These are phyloP conservation scores for Populus hybrid DNA, from an alignment of 441 rosid genomes.

Conservation along the genomic window DNA sequence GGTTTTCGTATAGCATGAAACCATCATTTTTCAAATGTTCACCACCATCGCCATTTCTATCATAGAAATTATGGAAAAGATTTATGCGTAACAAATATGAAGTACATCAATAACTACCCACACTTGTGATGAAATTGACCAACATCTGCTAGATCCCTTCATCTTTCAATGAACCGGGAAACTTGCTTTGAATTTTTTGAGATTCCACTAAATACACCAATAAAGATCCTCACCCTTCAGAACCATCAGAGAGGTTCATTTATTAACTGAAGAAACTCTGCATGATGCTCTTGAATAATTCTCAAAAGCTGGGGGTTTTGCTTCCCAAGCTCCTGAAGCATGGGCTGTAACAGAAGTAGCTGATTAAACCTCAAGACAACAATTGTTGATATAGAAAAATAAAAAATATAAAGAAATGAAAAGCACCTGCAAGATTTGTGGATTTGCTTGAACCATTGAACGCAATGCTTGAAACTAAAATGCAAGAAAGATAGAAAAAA, in stretches of 20 bases:
- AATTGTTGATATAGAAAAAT: not conserved
- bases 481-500: conserved; percentile 8
- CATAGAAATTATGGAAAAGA: not conserved
- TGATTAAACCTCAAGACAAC: not conserved
- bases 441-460: conserved; percentile 94
- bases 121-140: not conserved
- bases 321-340: conserved; percentile 83
- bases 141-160: not conserved
- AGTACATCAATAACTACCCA: not conserved
- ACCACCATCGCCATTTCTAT: not conserved
- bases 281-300: conserved; percentile 74
- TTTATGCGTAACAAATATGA: not conserved
- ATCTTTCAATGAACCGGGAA: not conserved
- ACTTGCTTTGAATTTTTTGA: not conserved
- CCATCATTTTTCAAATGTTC: not conserved
- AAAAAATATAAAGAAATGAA: not conserved
- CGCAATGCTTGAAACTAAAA: conserved; percentile 87
- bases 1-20: not conserved
- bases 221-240: conserved; percentile 50
- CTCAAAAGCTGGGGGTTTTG: conserved; percentile 70
- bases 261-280: conserved; percentile 66
- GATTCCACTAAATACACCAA: not conserved
- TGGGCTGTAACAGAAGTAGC: conserved; percentile 44
- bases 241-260: conserved; percentile 74
- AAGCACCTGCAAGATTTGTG: conserved; percentile 88